Conservation (phyloP, 139 green algal genomes). For the Picochlorum sp. region DNA sequence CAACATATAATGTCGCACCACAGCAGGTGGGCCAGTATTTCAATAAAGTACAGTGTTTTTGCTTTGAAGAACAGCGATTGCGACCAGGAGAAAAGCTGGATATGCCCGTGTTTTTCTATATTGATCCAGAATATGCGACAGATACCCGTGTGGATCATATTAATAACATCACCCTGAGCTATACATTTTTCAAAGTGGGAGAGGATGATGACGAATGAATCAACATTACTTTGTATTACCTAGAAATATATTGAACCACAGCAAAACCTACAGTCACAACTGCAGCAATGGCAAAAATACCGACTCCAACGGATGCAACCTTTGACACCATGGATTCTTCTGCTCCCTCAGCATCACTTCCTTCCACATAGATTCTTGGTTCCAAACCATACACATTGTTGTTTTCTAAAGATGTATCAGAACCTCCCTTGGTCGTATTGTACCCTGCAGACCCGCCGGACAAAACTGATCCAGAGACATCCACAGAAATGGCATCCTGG, state of each 20-base stretch:
- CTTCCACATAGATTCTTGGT: slow-evolving; percentile 82
- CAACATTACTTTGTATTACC: background rate
- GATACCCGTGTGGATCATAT: slow-evolving; percentile 79
- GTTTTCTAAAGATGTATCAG: slow-evolving; percentile 77
- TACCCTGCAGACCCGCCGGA: background rate
- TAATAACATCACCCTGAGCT: slow-evolving; percentile 81
- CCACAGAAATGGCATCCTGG: slow-evolving; percentile 61
- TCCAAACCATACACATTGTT: slow-evolving; percentile 92
- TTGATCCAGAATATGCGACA: slow-evolving; percentile 89
- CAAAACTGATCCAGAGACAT: slow-evolving; percentile 32
- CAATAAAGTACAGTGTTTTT: slow-evolving; percentile 99
- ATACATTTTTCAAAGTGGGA: slow-evolving; percentile 87
- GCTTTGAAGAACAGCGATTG: slow-evolving; percentile 92
- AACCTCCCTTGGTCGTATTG: slow-evolving; percentile 37
- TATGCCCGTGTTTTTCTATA: slow-evolving; percentile 99
- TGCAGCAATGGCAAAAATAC: slow-evolving; percentile 12
- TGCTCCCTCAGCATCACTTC: slow-evolving; percentile 10
- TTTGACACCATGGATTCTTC: slow-evolving; percentile 28
- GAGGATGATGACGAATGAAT: slow-evolving; percentile 20
- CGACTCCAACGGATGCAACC: slow-evolving; percentile 6
- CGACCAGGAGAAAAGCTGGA: slow-evolving; percentile 79
- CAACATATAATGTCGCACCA: slow-evolving; percentile 95
- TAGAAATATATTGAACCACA: slow-evolving; percentile 12
- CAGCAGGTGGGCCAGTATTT: slow-evolving; percentile 87
- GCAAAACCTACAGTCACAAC: slow-evolving; percentile 11